Evolutionary conservation across 768 basidiomycete genomes (phyloP).

Genomic region (Calocybe gangraenosa): DNA sequence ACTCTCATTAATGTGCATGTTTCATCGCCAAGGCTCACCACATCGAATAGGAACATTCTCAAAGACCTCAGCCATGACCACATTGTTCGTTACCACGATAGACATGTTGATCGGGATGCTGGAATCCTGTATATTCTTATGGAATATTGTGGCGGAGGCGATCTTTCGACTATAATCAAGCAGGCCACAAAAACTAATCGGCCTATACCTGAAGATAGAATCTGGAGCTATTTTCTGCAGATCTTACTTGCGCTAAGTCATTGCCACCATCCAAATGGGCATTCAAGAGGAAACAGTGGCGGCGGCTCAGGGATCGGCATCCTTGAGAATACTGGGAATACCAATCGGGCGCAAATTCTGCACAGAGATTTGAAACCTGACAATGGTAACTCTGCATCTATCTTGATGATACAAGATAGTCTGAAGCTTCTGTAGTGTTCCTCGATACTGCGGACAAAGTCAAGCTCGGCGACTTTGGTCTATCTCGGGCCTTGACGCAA

Average conservation of each 20-base stretch:
- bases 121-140: constrained; percentile 96
- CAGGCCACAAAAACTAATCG: constrained; percentile 64
- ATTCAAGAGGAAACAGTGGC: constrained; percentile 43
- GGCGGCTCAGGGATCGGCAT: constrained; percentile 24
- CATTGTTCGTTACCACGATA: constrained; percentile 94
- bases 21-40: not conserved
- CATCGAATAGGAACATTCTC: constrained; percentile 74
- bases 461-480: constrained; percentile 95
- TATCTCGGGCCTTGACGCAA: constrained; percentile 87
- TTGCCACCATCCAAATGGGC: constrained; percentile 81
- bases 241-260: constrained; percentile 85
- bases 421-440: constrained; percentile 69
- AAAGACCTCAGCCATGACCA: constrained; percentile 94
- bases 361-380: constrained; percentile 98
- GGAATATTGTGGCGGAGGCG: constrained; percentile 99
- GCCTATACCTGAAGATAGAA: constrained; percentile 83
- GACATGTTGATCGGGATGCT: constrained; percentile 83
- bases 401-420: not conserved
- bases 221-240: constrained; percentile 97
- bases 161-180: constrained; percentile 86
- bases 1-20: constrained; percentile 27
- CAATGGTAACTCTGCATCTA: constrained; percentile 65
- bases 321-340: constrained; percentile 38
- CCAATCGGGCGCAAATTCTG: constrained; percentile 69
- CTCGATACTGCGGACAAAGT: constrained; percentile 80